phyloP scores from a whole-genome alignment of 2,329 filamentous ascomycete species.

The Periglandula ipomoeae region DNA sequence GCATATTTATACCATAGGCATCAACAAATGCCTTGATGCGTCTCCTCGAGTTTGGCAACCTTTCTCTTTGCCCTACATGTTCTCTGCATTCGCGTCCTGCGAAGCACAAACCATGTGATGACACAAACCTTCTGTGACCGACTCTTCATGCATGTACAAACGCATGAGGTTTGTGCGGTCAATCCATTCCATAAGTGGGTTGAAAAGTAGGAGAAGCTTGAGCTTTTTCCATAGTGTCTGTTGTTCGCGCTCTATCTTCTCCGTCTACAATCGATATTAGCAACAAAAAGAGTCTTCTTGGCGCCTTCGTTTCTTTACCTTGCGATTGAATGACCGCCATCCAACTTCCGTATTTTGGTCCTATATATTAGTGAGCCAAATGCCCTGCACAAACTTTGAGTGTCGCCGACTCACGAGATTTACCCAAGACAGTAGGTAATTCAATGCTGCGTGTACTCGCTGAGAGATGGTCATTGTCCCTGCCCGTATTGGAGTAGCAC shows the following conservation, averaged over 20 bases:
- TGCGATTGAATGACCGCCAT: conserved; percentile 7
- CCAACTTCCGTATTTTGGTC: neutral
- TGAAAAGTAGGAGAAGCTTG: conserved; percentile 31
- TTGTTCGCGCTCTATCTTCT: conserved; percentile 26
- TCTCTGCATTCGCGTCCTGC: neutral
- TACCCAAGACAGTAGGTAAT: neutral
- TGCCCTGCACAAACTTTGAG: too few species aligned
- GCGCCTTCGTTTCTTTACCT: too few species aligned
- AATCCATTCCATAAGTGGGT: conserved; percentile 30
- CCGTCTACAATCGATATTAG: conserved; percentile 15
- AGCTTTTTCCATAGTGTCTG: conserved; percentile 30
- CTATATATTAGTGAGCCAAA: too few species aligned
- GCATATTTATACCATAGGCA: conserved; percentile 27
- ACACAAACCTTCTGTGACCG: conserved; percentile 18
- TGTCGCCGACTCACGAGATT: neutral
- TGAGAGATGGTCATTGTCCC: neutral
- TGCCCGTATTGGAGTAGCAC: too few species aligned
- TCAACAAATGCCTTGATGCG: conserved; percentile 28
- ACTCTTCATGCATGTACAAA: conserved; percentile 26
- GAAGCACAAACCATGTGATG: neutral
- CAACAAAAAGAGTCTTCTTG: too few species aligned
- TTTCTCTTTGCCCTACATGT: conserved; percentile 16
- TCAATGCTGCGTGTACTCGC: neutral
- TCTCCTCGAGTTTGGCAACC: conserved; percentile 18
- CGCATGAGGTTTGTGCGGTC: conserved; percentile 27